Evolutionary conservation across 257 asterid genomes (phyloP), one percentile per base, ranked within the genome.

Genomic region (Osmanthus fragrans): DNA sequence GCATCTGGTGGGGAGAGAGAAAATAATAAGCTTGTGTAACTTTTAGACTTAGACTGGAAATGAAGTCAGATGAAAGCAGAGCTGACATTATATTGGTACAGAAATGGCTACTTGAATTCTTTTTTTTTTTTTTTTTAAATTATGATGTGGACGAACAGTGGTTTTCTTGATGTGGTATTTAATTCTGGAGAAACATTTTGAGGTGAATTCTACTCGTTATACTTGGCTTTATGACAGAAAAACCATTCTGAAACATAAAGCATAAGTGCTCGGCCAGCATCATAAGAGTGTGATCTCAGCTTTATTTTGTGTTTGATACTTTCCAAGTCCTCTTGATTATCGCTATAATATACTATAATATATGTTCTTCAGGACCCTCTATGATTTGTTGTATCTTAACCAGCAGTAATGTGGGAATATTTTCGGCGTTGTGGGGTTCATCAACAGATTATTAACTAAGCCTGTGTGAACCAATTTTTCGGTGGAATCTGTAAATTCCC

Each of bases 1-100:
- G 85, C 81, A 78, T 80, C 82, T 80, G 76, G 79, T 72, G 73
- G 88, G 64, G 76, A 42, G 80, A 70, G 80, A 82, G 66, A 83
- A 33, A 77, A 76, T 72, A 49, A 84, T 72, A 49, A 84, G 12
- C 70, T 75, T 71, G 25, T 76, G 83, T 76, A 77, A 74, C 83
- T 80, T 76, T 79, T 76, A 47, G 82, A 79, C 33, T 79, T 63
- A 32, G 78, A 63, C 6, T 32, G 49, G 77, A 68, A 76, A 4
- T 76, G 73, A 77, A 77, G 29, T n/a, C 40, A 78, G 81, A 77
- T 71, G 81, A 78, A 68, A 68, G 74, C 47, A 23, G 80, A 77
- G 82, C 80, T 63, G 77, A 70, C 79, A 58, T 63, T 80, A 66
- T 58, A 67, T 85, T 54, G 34, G 34, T 73, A 78, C 72, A 40